A percentile compares a stretch with the other conserved stretches of the same genome.
These are phyloP conservation scores for Aspergillus tamarii DNA, from an alignment of 2,329 filamentous ascomycete genomes.

Conservation along the genomic window DNA sequence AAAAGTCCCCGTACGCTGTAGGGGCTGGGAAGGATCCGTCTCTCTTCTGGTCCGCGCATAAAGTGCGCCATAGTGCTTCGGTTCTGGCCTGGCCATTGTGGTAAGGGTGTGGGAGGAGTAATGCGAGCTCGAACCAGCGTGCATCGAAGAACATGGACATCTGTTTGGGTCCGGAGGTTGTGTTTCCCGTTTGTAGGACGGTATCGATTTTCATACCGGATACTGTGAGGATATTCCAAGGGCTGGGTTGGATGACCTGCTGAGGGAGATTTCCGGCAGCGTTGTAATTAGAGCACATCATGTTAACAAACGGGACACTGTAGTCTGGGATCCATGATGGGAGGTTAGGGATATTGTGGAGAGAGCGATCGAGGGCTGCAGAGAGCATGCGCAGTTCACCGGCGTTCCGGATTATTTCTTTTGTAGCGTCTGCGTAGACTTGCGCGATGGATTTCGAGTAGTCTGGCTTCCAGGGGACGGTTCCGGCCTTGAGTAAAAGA, in stretches of 20 bases:
- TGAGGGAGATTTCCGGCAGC: background rate
- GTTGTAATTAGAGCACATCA: constrained; percentile 2
- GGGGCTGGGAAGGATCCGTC: background rate
- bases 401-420: background rate
- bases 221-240: constrained; percentile 4
- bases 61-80: constrained; percentile 10
- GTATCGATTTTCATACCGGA: constrained; percentile 1
- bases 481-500: background rate
- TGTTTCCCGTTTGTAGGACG: constrained; percentile 1
- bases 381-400: constrained; percentile 9
- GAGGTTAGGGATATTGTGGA: background rate
- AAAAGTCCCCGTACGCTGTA: background rate
- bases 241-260: background rate
- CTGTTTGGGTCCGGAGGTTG: constrained; percentile 3
- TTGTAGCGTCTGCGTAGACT: constrained; percentile 2
- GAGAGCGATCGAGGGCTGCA: constrained; percentile 1
- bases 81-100: constrained; percentile 1
- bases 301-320: constrained; percentile 7
- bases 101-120: constrained; percentile 10
- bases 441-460: background rate
- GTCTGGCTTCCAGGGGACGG: constrained; percentile 2
- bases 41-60: constrained; percentile 8
- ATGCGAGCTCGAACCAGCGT: constrained; percentile 8
- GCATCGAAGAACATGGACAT: constrained; percentile 9
- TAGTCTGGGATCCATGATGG: constrained; percentile 12